Base-by-base conservation (phyloP, 257 asterid genomes). In the Ligustrum vulgare region DNA sequence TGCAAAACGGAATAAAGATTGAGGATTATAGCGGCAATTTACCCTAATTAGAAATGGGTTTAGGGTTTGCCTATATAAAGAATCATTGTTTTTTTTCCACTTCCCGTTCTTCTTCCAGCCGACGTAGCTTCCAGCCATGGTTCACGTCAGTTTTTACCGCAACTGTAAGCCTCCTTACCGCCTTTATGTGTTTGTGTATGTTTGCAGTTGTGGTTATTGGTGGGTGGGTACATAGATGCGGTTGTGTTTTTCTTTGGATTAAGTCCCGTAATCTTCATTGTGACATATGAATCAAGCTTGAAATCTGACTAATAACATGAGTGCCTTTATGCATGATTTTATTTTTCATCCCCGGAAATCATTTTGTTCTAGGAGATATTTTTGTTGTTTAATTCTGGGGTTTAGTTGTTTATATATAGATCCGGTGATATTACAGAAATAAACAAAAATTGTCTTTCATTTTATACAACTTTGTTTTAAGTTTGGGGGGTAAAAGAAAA, bases 91-190 rank as follows among this genome's bases (percentile, higher is more conserved):
- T 11, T 5, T 10, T 56, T 69, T 1, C 9, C 2, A 18, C 13
- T 33, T 43, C 41, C 39, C 47, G 56, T 15, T 41, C 25, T 22
- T 54, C 41, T 71, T 45, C 33, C 67, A 0, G 67, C 33, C 74
- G 80, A 62, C 83, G 69, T 65, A 73, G 70, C 58, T 72, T 39
- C 34, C 32, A 23, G 37, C 75, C 16, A 83, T 83, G 84, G 87
- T 83, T 25, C 87, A 83, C 87, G 87, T 83, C 72, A 74, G 71
- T 41, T 71, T 80, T 18, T 83, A 83, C 72, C 87, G 87, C 72
- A 83, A 83, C 81, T 83, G 85, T 83, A 80, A 80, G 84, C 39
- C 76, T 9, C 15, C 45, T 13, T 2, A 32, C 3, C 33, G 22
- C 35, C 68, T 58, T 3, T 28, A 58, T 69, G 25, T 33, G 18